Percentiles rank a stretch among this genome's conserved stretches.
phyloP scores from a whole-genome alignment of 164 flowering plant species.

The Magnolia changhungtana region DNA sequence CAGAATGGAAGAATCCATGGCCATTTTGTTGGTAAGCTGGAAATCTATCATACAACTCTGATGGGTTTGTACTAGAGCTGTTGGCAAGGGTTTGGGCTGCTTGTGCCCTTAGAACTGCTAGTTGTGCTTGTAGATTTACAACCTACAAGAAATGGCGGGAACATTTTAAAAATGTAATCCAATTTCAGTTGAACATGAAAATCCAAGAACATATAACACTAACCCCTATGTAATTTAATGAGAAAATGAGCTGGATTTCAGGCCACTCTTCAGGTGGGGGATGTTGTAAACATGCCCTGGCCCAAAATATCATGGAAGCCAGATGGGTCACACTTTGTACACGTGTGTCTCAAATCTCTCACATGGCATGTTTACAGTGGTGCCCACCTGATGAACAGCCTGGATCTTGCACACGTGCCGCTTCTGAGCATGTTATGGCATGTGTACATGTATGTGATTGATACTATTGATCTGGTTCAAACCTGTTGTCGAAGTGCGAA shows the following conservation, averaged over 20 bases:
- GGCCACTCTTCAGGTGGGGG: too few relatives aligned
- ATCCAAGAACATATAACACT: background rate
- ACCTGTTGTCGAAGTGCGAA: slow-evolving; percentile 93
- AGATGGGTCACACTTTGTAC: too few relatives aligned
- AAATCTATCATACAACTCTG: slow-evolving; percentile 21
- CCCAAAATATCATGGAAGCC: background rate
- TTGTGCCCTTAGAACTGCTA: slow-evolving; percentile 66
- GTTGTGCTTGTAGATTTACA: slow-evolving; percentile 71
- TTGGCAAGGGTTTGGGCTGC: slow-evolving; percentile 43
- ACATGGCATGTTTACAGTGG: background rate
- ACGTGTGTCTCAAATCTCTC: background rate
- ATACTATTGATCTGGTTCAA: background rate
- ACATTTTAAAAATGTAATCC: background rate
- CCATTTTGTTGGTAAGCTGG: slow-evolving; percentile 37
- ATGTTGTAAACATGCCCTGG: background rate
- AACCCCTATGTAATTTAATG: too few relatives aligned
- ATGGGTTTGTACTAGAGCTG: slow-evolving; percentile 34
- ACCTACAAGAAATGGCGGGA: slow-evolving; percentile 40
- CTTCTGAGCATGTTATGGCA: background rate
- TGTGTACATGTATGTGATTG: background rate
- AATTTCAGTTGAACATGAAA: background rate
- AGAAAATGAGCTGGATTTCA: too few relatives aligned
- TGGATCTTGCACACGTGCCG: too few relatives aligned
- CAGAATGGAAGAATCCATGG: slow-evolving; percentile 40
- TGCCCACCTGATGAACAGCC: too few relatives aligned